phyloP scores from a whole-genome alignment of 176 grass and related monocot species.

The Miscanthus lutarioriparius region DNA sequence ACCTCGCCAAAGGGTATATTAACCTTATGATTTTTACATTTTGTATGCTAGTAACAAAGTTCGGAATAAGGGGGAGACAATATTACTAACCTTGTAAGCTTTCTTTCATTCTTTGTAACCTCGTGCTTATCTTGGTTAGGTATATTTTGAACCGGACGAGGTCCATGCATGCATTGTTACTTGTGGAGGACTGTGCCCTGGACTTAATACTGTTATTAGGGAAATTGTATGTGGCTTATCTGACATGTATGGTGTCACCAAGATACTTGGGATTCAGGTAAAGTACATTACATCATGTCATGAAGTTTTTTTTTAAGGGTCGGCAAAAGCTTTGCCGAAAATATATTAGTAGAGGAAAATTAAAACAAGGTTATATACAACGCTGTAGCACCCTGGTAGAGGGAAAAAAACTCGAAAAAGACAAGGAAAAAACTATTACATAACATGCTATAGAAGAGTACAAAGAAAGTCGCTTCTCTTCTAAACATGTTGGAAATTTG shows the following conservation, averaged over 20 bases:
- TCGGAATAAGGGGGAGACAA: background rate
- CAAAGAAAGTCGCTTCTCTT: too few relatives aligned
- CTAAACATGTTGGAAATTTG: too few relatives aligned
- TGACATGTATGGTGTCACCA: conserved; percentile 89
- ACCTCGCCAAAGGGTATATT: conserved; percentile 75
- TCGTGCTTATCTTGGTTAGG: conserved; percentile 38
- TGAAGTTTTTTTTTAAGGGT: too few relatives aligned
- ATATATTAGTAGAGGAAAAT: too few relatives aligned
- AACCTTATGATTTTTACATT: background rate
- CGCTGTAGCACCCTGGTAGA: too few relatives aligned
- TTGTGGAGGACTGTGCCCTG: conserved; percentile 96
- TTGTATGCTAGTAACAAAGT: background rate
- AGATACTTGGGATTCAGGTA: conserved; percentile 90
- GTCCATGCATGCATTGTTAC: conserved; percentile 96
- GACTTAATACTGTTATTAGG: conserved; percentile 97
- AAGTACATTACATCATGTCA: conserved; percentile 12
- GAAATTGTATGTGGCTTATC: conserved; percentile 93
- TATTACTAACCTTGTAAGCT: background rate
- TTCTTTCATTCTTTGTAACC: conserved; percentile 19
- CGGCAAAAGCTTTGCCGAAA: too few relatives aligned
- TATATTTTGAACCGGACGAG: conserved; percentile 87
- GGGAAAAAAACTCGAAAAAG: too few relatives aligned
- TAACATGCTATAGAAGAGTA: too few relatives aligned
- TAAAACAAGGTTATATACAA: too few relatives aligned
- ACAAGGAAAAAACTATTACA: too few relatives aligned